A percentile compares a stretch with the other conserved stretches of the same genome.
These are phyloP conservation scores for Acanthamoeba lenticulata DNA, from an alignment of 208 protist species.

Conservation along the genomic window DNA sequence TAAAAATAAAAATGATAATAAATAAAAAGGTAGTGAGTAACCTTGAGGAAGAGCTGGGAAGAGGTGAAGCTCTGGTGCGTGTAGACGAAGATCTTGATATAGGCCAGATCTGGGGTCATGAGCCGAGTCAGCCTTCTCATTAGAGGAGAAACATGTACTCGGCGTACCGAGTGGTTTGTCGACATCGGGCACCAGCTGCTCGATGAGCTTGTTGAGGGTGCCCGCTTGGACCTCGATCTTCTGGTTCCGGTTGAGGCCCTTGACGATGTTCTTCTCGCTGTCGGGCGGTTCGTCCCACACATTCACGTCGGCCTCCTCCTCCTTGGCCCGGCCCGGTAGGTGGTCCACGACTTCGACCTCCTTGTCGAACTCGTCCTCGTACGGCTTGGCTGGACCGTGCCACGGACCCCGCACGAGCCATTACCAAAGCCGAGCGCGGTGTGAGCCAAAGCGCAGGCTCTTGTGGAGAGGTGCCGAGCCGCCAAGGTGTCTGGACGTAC, in stretches of 20 bases:
- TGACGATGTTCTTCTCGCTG: slow-evolving; percentile 53
- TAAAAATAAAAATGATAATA: neutral
- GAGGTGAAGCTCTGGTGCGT: slow-evolving; percentile 40
- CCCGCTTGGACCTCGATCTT: slow-evolving; percentile 23
- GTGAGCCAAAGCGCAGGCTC: too few species aligned
- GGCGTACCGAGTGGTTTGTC: slow-evolving; percentile 34
- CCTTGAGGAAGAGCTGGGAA: neutral
- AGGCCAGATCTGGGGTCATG: neutral
- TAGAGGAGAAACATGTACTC: too few species aligned
- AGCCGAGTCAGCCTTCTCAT: too few species aligned
- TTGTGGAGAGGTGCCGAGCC: neutral
- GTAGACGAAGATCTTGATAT: slow-evolving; percentile 44
- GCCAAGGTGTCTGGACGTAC: too few species aligned
- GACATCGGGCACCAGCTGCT: slow-evolving; percentile 23
- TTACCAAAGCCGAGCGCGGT: too few species aligned
- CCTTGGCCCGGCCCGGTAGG: slow-evolving; percentile 26
- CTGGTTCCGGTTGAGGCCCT: slow-evolving; percentile 8
- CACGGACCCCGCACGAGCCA: too few species aligned
- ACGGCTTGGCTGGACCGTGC: slow-evolving; percentile 26
- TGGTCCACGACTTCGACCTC: slow-evolving; percentile 44
- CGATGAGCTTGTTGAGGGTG: slow-evolving; percentile 54
- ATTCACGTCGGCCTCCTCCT: slow-evolving; percentile 34
- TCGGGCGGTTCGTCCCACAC: slow-evolving; percentile 50
- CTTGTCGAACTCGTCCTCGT: slow-evolving; percentile 34
- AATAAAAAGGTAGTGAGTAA: too few species aligned